Evolutionary conservation across 2,329 filamentous ascomycete genomes (phyloP), one percentile per base, ranked within the genome.

Genomic region (Calonectria multiphialidica): DNA sequence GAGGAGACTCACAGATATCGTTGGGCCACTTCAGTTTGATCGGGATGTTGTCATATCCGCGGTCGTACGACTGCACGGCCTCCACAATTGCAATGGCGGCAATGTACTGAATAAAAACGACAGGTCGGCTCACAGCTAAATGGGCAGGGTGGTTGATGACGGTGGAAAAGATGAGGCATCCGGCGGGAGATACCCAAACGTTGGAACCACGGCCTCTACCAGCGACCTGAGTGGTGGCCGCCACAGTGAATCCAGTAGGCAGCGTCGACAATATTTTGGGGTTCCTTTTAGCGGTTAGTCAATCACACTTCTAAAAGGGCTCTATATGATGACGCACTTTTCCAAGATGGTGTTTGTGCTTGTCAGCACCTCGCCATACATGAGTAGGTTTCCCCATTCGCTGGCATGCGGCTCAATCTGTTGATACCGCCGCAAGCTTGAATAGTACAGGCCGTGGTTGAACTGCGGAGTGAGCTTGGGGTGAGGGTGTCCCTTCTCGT

Each of bases 1-100:
- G 23, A 2, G 0, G 5, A 3, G 6, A 68, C 88, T 82, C 83
- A 92, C 91, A 96, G 67, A 99, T 94, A 81, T 99, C 97, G 79
- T 99, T 99, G 13, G 97, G 97, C 97, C 97, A 99, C 83, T 99
- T 99, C 37, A 99, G 85, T 81, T 94, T 95, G 47, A 99, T 89
- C 0, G 94, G 94, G 5, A 98, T 83, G 0, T 91, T 87, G 7
- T 90, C 88, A 82, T 97, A 98, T 9, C 93, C 94, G 2, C 84
- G 84, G 61, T 93, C 95, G 80, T 98, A 98, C 30, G 88, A 89
- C 74, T 94, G 93, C 74, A 98, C 92, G 0, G 95, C 96, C 73
- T 94, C 90, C 3, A 97, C 93, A 49, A 96, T 93, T 47, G 97
- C 96, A 55, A 99, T 90, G 1, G 95, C 96, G 0, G 95, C 92